phyloP scores from a whole-genome alignment of 2,329 filamentous ascomycete species.

The Cladosporium velox region DNA sequence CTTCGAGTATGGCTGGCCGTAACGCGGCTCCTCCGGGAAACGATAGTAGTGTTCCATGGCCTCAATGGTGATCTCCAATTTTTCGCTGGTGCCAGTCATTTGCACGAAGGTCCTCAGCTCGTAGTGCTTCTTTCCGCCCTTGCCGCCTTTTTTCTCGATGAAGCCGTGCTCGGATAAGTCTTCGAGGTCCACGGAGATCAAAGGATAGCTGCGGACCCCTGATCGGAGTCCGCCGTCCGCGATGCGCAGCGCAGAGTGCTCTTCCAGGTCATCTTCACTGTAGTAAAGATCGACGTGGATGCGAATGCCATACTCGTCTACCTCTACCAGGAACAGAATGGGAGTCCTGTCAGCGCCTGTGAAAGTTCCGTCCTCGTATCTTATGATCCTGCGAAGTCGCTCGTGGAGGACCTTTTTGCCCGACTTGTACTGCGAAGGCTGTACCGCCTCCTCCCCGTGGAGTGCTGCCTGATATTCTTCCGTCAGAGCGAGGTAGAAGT shows the following conservation, averaged over 20 bases:
- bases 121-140: not conserved
- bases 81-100: not conserved
- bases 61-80: not conserved
- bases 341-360: not conserved
- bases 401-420: not conserved
- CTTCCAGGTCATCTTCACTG: not conserved
- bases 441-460: not conserved
- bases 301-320: not conserved
- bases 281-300: not conserved
- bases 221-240: not conserved
- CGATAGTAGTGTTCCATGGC: not conserved
- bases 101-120: not conserved
- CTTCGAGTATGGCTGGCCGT: not conserved
- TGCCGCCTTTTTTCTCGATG: not conserved
- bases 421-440: not conserved
- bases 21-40: not conserved
- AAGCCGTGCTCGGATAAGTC: not conserved
- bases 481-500: not conserved
- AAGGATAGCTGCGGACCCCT: not conserved
- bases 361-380: not conserved
- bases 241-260: not conserved
- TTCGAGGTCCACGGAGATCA: not conserved
- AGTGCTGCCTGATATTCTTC: not conserved
- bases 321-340: not conserved
- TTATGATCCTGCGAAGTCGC: not conserved